These are phyloP conservation scores for Suillus sp. DNA, from an alignment of 768 basidiomycete genomes.

Conservation along the genomic window DNA sequence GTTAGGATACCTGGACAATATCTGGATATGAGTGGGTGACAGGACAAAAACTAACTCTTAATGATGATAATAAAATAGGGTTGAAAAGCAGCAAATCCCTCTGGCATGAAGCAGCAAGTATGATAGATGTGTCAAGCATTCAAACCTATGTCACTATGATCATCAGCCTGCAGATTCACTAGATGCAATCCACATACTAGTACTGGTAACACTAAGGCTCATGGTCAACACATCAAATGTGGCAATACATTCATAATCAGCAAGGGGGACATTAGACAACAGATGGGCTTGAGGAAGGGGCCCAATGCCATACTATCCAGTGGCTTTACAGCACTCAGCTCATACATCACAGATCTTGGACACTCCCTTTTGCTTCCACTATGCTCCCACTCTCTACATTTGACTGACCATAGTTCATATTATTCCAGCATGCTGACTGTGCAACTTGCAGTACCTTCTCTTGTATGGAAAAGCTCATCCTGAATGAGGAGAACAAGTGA, in stretches of 20 bases:
- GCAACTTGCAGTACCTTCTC: not conserved
- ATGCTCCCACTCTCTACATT: not conserved
- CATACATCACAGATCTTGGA: not conserved
- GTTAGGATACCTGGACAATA: no score
- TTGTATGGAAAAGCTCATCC: not conserved
- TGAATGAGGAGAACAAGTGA: not conserved
- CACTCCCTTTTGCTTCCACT: not conserved
- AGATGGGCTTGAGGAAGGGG: not conserved
- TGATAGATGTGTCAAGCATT: constrained; percentile 2
- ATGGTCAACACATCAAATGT: not conserved
- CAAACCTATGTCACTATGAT: not conserved
- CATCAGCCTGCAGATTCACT: not conserved
- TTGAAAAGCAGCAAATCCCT: not conserved
- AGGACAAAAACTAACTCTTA: no score
- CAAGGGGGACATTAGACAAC: not conserved
- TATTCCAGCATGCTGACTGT: not conserved
- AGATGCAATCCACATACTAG: not conserved
- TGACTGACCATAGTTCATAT: not conserved
- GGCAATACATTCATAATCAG: not conserved
- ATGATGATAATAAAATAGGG: not conserved
- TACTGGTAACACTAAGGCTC: not conserved
- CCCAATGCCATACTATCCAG: not conserved
- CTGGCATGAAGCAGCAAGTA: not conserved
- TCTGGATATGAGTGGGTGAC: no score
- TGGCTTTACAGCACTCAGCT: not conserved